Base-by-base conservation (phyloP, 208 protist genomes). In the Acanthamoeba royreba region DNA sequence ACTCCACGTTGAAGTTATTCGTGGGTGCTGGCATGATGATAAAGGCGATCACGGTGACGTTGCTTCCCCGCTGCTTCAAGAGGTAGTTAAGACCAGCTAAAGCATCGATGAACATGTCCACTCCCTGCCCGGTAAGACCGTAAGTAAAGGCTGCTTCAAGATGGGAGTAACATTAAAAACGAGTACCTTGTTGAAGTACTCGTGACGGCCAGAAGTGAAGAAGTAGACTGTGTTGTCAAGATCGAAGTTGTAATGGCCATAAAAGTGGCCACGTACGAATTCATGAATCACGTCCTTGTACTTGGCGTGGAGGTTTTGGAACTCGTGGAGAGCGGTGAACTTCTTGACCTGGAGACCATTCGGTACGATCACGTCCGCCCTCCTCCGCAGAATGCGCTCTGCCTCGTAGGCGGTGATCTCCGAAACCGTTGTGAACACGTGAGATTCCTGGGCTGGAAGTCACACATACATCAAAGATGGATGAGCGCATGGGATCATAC, bases 141-240 rank as follows among this genome's bases (percentile, higher is more conserved):
- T 92, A 55, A 40, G 42, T 11, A 11, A 33, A 66, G 86, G 38
- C 31, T 33, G 9, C 5, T 55, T 55, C 25, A 11, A 11, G 19
- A 95, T 22, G 22, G 13, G 49, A 13, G 15, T 58, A 58, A 13
- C 45, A 42, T 42, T 83, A 52, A 96, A 58, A 63, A 97, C 96
- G 3, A 95, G 52, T 46, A 96, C 96, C 79, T 98, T 98, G 92
- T 98, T 98, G 25, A 35, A 81, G 79, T 96, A 97, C 93, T 98
- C 97, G 46, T 95, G 95, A 22, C 97, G 85, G 15, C 97, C 97
- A 9, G 97, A 95, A 40, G 95, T 95, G 79, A 98, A 98, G 35
- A 97, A 95, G 93, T 97, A 97, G 7, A 98, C 58, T 35, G 96
- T 97, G 79, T 97, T 97, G 66, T 98, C 96, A 13, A 97, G 81